phyloP scores from a whole-genome alignment of 495 filamentous ascomycete species.

The Trichoderma parareesei region DNA sequence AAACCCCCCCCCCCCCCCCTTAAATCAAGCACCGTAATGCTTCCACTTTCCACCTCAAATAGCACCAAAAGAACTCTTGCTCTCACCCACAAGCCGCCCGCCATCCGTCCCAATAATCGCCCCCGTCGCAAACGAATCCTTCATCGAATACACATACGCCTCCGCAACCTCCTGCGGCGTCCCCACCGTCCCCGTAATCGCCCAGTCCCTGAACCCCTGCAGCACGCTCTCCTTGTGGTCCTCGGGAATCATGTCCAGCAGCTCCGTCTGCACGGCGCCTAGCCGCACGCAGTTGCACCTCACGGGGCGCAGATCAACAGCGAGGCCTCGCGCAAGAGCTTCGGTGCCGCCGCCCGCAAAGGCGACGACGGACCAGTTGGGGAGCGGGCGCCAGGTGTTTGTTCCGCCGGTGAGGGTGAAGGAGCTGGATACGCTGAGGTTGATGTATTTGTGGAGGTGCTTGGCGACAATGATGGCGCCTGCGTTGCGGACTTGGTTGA shows the following conservation, averaged over 20 bases:
- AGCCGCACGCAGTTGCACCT: constrained; percentile 53
- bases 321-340: constrained; percentile 43
- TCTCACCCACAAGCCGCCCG: constrained; percentile 5
- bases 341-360: constrained; percentile 27
- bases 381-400: constrained; percentile 34
- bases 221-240: constrained; percentile 18
- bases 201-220: constrained; percentile 20
- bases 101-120: constrained; percentile 16
- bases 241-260: constrained; percentile 28
- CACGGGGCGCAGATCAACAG: constrained; percentile 49
- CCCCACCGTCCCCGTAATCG: constrained; percentile 39
- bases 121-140: constrained; percentile 31
- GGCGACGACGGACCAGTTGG: constrained; percentile 39
- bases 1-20: too few relatives aligned
- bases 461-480: constrained; percentile 48
- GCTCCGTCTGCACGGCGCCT: constrained; percentile 46
- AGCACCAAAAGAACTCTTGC: background rate
- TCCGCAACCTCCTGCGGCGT: constrained; percentile 52
- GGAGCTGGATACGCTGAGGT: constrained; percentile 29
- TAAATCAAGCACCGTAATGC: too few relatives aligned
- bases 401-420: constrained; percentile 48
- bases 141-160: constrained; percentile 57
- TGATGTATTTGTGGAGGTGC: constrained; percentile 37
- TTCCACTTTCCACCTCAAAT: background rate
- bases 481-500: constrained; percentile 42